Evolutionary conservation across 768 basidiomycete species (phyloP), one percentile per base, ranked within the genome.

Genomic region (Termitomyces sp.): DNA sequence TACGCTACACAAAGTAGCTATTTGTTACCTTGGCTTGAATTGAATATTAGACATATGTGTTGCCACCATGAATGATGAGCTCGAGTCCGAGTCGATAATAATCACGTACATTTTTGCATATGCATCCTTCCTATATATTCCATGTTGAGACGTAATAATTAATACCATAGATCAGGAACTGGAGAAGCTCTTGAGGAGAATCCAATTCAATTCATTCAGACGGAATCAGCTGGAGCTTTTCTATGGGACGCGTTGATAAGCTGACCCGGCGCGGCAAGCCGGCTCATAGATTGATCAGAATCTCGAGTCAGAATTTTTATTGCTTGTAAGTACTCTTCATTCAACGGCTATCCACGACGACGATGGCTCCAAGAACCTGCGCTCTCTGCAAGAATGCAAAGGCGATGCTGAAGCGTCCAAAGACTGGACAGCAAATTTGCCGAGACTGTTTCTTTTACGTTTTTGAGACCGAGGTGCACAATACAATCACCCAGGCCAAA

Each of bases 391-490:
- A 80, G 15, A 84, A 81, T 3, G 74, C 86, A 3, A 85, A 86
- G 50, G 92, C 97, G 0, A 94, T 98, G 63, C 70, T 99, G 39
- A 95, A 91, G 65, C 79, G 97, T 16, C 97, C 96, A 3, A 99
- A 99, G 71, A 99, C 95, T 1, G 94, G 94, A 0, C 95, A 98
- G 66, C 93, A 94, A 68, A 94, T 98, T 56, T 99, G 97, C 78
- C 89, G 88, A 69, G 85, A 89, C 36, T 99, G 97, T 68, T 97
- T 95, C 73, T 99, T 93, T 76, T 85, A 85, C 61, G 94, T 98
- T 38, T 99, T 99, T 63, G 97, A 99, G 76, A 96, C 94, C 0
- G 97, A 99, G 68, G 88, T 99, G 27, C 97, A 99, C 74, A 89
- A 95, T 67, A 98, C 97, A 1, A 98, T 98, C 66, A 85, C 77